phyloP scores from a whole-genome alignment of 73 alveolate species.

The Effrenium voratum region DNA sequence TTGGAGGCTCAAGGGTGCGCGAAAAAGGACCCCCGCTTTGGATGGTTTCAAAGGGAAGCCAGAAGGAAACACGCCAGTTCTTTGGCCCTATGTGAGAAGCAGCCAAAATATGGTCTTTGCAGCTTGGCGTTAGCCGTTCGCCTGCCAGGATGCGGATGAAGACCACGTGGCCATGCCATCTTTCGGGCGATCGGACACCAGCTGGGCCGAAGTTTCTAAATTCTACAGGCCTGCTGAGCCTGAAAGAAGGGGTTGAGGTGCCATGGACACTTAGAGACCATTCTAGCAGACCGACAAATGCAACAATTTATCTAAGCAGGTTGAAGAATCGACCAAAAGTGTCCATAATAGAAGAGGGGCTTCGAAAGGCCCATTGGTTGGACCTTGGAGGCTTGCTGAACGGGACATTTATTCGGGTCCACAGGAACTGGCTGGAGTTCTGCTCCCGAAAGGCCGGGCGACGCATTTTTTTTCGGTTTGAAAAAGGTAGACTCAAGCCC shows the following conservation, averaged over 20 bases:
- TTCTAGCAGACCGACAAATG: too few relatives aligned
- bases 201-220: conserved; percentile 95
- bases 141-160: conserved; percentile 94
- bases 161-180: conserved; percentile 95
- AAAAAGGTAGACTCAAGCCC: too few relatives aligned
- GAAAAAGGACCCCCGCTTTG: not conserved
- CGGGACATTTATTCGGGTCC: too few relatives aligned
- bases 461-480: too few relatives aligned
- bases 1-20: not conserved
- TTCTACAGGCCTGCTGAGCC: conserved; percentile 92
- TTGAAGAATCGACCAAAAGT: too few relatives aligned
- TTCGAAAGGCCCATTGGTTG: not conserved
- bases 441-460: conserved; percentile 94
- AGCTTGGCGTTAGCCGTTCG: not conserved
- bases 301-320: too few relatives aligned
- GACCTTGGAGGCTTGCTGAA: too few relatives aligned
- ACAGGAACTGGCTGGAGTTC: conserved; percentile 96
- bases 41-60: not conserved
- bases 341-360: too few relatives aligned
- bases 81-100: too few relatives aligned
- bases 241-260: not conserved
- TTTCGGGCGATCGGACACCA: conserved; percentile 95
- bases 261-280: too few relatives aligned
- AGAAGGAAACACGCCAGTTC: too few relatives aligned
- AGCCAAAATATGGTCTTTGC: not conserved